These are phyloP conservation scores for Lactarius hengduanensis DNA, from an alignment of 768 basidiomycete species.

Conservation along the genomic window DNA sequence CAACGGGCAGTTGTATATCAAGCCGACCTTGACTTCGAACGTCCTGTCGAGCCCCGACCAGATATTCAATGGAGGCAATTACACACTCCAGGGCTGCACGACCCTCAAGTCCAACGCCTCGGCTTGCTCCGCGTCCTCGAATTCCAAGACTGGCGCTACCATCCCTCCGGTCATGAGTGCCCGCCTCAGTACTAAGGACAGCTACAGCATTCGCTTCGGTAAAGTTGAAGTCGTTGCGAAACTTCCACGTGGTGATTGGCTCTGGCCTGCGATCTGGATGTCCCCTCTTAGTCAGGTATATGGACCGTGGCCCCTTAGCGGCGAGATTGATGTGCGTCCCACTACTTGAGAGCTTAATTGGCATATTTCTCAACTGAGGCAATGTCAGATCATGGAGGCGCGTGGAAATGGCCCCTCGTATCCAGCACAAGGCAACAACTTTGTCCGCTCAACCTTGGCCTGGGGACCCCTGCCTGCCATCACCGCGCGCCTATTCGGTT, in stretches of 20 bases:
- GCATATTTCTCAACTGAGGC: background rate
- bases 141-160: constrained; percentile 35
- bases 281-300: constrained; percentile 46
- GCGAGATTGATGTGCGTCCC: constrained; percentile 57
- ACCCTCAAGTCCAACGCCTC: constrained; percentile 38
- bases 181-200: constrained; percentile 51
- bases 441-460: constrained; percentile 57
- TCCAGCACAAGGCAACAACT: constrained; percentile 45
- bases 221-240: constrained; percentile 55
- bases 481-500: constrained; percentile 44
- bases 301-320: constrained; percentile 53
- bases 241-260: constrained; percentile 46
- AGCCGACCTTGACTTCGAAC: constrained; percentile 57
- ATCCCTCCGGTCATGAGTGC: constrained; percentile 58
- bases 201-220: constrained; percentile 51
- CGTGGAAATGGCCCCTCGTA: constrained; percentile 49
- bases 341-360: background rate
- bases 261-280: constrained; percentile 49
- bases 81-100: constrained; percentile 41
- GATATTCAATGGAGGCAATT: constrained; percentile 42
- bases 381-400: constrained; percentile 50
- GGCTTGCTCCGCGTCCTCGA: constrained; percentile 48
- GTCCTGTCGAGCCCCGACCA: constrained; percentile 38
- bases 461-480: constrained; percentile 58
- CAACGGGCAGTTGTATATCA: constrained; percentile 55